Conservation (phyloP, 306 rosid species). For the Cicer arietinum region DNA sequence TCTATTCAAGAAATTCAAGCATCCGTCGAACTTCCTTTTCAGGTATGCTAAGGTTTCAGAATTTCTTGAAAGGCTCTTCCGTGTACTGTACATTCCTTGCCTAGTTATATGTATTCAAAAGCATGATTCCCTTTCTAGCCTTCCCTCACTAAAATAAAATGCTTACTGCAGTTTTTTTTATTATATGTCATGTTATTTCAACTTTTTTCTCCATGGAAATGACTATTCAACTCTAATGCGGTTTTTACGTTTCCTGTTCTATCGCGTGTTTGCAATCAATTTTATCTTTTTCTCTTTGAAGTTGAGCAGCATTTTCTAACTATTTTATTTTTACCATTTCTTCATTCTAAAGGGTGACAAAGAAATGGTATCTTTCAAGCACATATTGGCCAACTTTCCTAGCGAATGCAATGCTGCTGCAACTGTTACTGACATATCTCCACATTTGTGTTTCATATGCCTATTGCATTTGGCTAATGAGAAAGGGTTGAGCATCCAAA, state of each 20-base stretch:
- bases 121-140: not conserved
- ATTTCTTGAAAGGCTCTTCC: not conserved
- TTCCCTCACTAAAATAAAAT: conserved; percentile 29
- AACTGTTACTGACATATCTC: conserved; percentile 65
- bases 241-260: conserved; percentile 1
- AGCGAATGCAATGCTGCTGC: conserved; percentile 70
- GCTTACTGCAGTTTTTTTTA: conserved; percentile 18
- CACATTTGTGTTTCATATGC: conserved; percentile 92
- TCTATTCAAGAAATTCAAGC: conserved; percentile 73
- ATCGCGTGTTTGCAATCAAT: not conserved
- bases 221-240: conserved; percentile 13
- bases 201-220: conserved; percentile 6
- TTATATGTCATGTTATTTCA: not conserved
- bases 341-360: conserved; percentile 52
- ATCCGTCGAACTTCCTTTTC: conserved; percentile 48
- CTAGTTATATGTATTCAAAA: conserved; percentile 4
- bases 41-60: conserved; percentile 56
- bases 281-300: conserved; percentile 12
- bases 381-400: conserved; percentile 70
- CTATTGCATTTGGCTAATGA: conserved; percentile 88
- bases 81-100: conserved; percentile 12
- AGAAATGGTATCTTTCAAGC: conserved; percentile 64
- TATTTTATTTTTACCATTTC: not conserved
- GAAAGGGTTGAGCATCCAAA: conserved; percentile 74
- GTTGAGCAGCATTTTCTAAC: conserved; percentile 29